These are phyloP conservation scores for Clavispora fructus DNA, from an alignment of 805 yeast species.

Conservation along the genomic window DNA sequence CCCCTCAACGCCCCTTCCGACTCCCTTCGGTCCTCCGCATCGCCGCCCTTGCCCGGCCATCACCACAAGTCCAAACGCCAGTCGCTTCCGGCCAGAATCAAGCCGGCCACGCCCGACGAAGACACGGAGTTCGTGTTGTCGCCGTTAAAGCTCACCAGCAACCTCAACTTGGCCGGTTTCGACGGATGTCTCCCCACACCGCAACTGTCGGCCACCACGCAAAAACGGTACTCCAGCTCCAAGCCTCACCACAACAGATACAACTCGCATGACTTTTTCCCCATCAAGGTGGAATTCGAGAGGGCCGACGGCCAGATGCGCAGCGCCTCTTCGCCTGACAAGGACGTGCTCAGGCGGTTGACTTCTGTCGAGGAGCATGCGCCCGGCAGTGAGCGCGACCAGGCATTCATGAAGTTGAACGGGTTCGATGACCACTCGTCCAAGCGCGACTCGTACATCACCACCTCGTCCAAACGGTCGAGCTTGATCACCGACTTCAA, in stretches of 20 bases:
- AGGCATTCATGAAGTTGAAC: constrained; percentile 27
- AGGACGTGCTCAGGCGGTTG: constrained; percentile 11
- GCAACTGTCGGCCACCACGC: constrained; percentile 2
- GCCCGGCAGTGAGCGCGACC: constrained; percentile 13
- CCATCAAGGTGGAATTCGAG: constrained; percentile 41
- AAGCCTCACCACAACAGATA: constrained; percentile 35
- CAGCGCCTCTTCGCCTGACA: constrained; percentile 27
- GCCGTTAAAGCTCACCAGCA: constrained; percentile 34
- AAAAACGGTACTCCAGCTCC: constrained; percentile 23
- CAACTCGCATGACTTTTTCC: constrained; percentile 39
- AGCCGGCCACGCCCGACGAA: constrained; percentile 18
- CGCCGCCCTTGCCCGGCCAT: constrained; percentile 34
- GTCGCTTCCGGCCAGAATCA: constrained; percentile 31
- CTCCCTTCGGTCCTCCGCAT: constrained; percentile 2
- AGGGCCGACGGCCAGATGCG: constrained; percentile 13
- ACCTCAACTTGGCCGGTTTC: constrained; percentile 14
- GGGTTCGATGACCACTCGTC: constrained; percentile 15
- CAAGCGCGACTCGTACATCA: constrained; percentile 14
- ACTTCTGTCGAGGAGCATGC: constrained; percentile 13
- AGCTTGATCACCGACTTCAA: constrained; percentile 21
- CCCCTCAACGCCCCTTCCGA: constrained; percentile 11
- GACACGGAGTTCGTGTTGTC: constrained; percentile 33
- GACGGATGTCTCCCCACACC: constrained; percentile 11
- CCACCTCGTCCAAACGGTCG: constrained; percentile 29
- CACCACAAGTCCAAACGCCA: constrained; percentile 24